These are phyloP conservation scores for Fusarium proliferatum DNA, from an alignment of 2,329 filamentous ascomycete species.

Conservation along the genomic window DNA sequence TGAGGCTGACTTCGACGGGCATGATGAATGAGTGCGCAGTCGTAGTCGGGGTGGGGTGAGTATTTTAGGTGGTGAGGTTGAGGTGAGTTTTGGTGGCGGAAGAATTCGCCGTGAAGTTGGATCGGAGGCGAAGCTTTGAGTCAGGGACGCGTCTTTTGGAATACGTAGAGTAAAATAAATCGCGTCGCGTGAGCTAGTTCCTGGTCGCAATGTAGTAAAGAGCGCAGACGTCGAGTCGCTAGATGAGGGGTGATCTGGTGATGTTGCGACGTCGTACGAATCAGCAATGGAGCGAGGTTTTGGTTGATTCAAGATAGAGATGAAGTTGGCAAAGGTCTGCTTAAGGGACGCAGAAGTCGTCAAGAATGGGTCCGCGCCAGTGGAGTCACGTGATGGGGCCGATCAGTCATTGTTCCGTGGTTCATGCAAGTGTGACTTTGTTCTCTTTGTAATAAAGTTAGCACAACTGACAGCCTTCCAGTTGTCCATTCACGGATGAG, in stretches of 20 bases:
- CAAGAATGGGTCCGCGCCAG: slow-evolving; percentile 45
- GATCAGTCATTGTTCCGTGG: slow-evolving; percentile 20
- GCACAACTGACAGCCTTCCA: background rate
- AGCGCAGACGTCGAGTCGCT: slow-evolving; percentile 23
- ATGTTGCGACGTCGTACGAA: slow-evolving; percentile 31
- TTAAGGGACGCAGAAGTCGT: slow-evolving; percentile 41
- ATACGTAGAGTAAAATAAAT: slow-evolving; percentile 28
- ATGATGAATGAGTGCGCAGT: slow-evolving; percentile 61
- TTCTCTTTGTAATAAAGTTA: slow-evolving; percentile 23
- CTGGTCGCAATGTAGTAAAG: slow-evolving; percentile 31
- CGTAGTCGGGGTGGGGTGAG: slow-evolving; percentile 3
- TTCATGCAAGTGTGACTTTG: background rate
- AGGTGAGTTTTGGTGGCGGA: slow-evolving; percentile 35
- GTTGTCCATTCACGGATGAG: background rate
- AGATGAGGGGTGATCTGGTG: slow-evolving; percentile 15
- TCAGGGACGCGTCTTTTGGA: slow-evolving; percentile 39
- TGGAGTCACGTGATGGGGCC: slow-evolving; percentile 42
- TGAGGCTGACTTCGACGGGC: slow-evolving; percentile 80
- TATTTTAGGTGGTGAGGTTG: slow-evolving; percentile 3
- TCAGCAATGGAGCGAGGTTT: slow-evolving; percentile 37
- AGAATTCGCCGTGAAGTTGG: slow-evolving; percentile 32
- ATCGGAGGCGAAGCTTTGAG: slow-evolving; percentile 33
- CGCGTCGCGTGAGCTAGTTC: slow-evolving; percentile 40
- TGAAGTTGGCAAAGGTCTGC: slow-evolving; percentile 45
- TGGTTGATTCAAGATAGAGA: slow-evolving; percentile 38